A percentile compares a stretch with the other conserved stretches of the same genome.
Evolutionary conservation across 139 green algal species (phyloP).

Genomic region (Astrephomene gubernaculifera): DNA sequence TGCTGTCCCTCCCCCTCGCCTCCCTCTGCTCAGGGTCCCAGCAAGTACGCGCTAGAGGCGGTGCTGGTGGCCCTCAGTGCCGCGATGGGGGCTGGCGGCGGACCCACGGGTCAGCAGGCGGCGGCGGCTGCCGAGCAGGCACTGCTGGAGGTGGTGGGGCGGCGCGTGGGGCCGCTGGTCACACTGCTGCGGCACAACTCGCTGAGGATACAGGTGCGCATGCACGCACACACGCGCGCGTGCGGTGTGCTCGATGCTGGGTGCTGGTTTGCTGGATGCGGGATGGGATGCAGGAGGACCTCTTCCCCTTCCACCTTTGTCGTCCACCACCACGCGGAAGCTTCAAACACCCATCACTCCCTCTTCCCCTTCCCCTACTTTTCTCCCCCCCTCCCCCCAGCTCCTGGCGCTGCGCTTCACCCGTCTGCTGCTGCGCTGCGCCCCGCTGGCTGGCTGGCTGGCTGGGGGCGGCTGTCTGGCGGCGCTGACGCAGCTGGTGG

Average conservation of each 20-base stretch:
- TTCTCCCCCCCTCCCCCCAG: not conserved
- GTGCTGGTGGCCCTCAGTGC: not conserved
- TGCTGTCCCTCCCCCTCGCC: too few species aligned
- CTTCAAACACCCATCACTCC: not conserved
- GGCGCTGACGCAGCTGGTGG: not conserved
- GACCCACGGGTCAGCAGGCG: too few species aligned
- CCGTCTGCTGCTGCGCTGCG: not conserved
- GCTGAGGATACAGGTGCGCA: slow-evolving; percentile 33
- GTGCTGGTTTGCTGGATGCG: too few species aligned
- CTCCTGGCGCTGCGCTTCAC: slow-evolving; percentile 14
- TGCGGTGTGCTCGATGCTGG: too few species aligned
- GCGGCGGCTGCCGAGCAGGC: not conserved
- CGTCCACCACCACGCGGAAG: too few species aligned
- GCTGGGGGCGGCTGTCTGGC: not conserved
- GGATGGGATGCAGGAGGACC: too few species aligned
- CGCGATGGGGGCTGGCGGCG: not conserved
- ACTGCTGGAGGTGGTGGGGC: not conserved
- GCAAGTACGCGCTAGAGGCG: slow-evolving; percentile 36
- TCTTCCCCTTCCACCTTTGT: too few species aligned
- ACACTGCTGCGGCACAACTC: slow-evolving; percentile 36
- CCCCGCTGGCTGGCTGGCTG: not conserved
- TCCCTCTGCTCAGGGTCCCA: slow-evolving; percentile 43
- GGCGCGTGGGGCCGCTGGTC: not conserved
- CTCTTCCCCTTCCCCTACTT: not conserved
- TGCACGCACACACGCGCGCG: too few species aligned